Evolutionary conservation across 139 green algal species (phyloP), one percentile per base, ranked within the genome.

Genomic region (Gonium pectorale): DNA sequence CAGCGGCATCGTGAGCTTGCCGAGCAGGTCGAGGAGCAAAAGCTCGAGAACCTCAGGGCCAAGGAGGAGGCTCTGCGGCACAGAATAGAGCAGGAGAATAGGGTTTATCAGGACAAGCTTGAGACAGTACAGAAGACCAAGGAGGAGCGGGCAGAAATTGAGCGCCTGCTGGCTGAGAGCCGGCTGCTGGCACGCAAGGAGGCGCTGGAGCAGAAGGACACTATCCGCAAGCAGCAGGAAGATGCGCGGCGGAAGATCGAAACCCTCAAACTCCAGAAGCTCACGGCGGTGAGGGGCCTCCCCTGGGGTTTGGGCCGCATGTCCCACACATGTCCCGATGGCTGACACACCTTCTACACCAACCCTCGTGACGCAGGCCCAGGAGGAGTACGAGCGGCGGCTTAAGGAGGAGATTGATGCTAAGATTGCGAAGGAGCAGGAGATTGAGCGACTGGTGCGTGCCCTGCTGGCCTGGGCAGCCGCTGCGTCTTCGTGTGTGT

Each of bases 321-420:
- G 68, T 79, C 13, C 70, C 68, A 77, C 60, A 43, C 68, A 40
- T 40, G 21, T 37, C 24, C 27, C 19, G 9, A 21, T 64, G n/a
- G 19, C 6, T 40, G 5, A 68, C 62, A 46, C 26, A 13, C 33
- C 26, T 29, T 29, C 35, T n/a, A n/a, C n/a, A n/a, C n/a, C n/a
- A n/a, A 54, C 13, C 40, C 22, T 13, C 59, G 41, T 38, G 5
- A n/a, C 37, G 75, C 89, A 95, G 90, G 90, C 87, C 7, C 91
- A 94, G 83, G 89, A 91, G 31, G 93, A 96, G 35, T 96, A 96
- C 69, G 90, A 94, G 79, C 79, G 87, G 69, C 82, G 92, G 22
- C 77, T 96, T 5, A 86, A 88, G 38, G 89, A 94, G 78, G 92
- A 96, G 78, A 83, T 94, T 35, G 87, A 95, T 38, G 84, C 87